Base-by-base conservation (phyloP, 306 rosid genomes). In the Rubus parviflorus region DNA sequence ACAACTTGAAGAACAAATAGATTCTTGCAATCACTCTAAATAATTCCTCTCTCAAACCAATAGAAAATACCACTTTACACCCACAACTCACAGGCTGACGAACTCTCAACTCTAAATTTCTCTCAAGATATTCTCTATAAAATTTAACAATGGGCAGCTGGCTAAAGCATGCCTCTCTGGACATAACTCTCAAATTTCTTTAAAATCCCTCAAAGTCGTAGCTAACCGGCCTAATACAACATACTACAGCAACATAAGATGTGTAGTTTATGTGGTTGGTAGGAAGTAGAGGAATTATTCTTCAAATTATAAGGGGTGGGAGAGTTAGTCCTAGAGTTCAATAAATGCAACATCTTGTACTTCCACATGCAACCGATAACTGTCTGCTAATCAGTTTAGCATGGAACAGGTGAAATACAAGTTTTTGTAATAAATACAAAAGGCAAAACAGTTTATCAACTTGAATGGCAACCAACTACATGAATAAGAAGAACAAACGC, bases 401-500 rank as follows among this genome's bases (percentile, higher is more conserved):
- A 3, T 6, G 9, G 37, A 8, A 8, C 15, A 30, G 7, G 57
- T 7, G 68, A 13, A 8, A 7, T 48, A 3, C 4, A 51, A 49
- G 16, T 4, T 10, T 16, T 47, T 4, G 49, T 68, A 76, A 53
- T 62, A 17, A 74, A 76, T 46, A 77, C 14, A n/a, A 51, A 60
- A 46, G 3, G 54, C 15, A 62, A 54, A 13, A 60, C 56, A n/a
- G 5, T 20, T 45, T 72, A 45, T 64, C 56, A 57, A 12, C 54
- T 48, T 54, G 48, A 10, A 74, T 64, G 53, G 37, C 8, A 42
- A 15, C 48, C 4, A 62, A 52, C 45, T 48, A 49, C 43, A 42
- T 7, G 22, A 30, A 52, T 51, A 61, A 58, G n/a, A 53, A 51
- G 46, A 40, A 66, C 43, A 72, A 57, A 76, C 3, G 72, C 62